Percentiles rank a stretch among this genome's conserved stretches.
Conservation (phyloP, 495 filamentous ascomycete genomes). For the Tuber microsphaerosporum region DNA sequence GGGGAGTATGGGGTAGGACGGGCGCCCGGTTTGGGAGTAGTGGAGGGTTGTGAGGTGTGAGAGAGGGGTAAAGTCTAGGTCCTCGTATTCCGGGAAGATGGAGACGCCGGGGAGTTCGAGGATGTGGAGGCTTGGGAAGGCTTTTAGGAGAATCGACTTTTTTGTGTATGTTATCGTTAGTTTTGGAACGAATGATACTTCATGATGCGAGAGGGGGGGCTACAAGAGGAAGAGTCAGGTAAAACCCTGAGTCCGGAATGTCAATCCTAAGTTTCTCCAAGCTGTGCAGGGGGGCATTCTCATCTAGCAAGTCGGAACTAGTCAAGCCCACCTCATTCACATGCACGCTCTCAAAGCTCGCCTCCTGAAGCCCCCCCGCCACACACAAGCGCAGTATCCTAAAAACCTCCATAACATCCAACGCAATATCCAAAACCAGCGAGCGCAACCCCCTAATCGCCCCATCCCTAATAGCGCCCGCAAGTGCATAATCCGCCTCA, state of each 20-base stretch:
- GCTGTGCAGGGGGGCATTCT: neutral
- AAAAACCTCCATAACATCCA: neutral
- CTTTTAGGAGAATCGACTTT: conserved; percentile 15
- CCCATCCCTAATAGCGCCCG: neutral
- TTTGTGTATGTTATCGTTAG: conserved; percentile 2
- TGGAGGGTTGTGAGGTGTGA: conserved; percentile 16
- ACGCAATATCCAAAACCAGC: neutral
- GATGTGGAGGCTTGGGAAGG: conserved; percentile 19
- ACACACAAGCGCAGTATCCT: neutral
- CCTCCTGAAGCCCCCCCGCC: neutral
- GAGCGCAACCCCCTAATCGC: neutral
- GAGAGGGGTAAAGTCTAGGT: conserved; percentile 18
- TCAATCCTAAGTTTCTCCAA: neutral
- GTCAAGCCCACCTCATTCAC: neutral
- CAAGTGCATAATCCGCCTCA: neutral
- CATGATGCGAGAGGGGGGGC: neutral
- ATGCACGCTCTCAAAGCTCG: neutral
- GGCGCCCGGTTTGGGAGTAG: neutral
- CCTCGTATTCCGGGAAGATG: neutral
- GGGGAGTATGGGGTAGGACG: conserved; percentile 24
- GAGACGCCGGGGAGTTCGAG: conserved; percentile 16
- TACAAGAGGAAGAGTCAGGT: neutral
- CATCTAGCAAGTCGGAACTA: neutral
- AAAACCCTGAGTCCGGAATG: neutral
- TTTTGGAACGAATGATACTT: neutral